Base-by-base conservation (phyloP, 2,329 filamentous ascomycete genomes). In the Fusarium sp. region DNA sequence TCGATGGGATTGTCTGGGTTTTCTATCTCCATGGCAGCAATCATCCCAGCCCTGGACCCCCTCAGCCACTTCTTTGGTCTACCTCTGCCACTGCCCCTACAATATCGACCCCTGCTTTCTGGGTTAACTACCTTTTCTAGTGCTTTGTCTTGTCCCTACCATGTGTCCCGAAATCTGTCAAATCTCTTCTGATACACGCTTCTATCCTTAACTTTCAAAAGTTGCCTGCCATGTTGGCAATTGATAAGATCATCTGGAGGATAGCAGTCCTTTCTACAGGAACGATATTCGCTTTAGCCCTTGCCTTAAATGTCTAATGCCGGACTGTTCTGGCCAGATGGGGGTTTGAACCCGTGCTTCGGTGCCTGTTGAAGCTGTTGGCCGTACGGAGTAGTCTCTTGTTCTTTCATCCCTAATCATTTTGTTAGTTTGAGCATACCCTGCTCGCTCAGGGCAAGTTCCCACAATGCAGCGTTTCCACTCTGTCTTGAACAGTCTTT, bases 141-240 rank as follows among this genome's bases (percentile, higher is more conserved):
- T 59, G 63, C 44, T 60, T 69, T 54, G 50, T 57, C 45, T 61
- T 50, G 34, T 71, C 60, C 54, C 39, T 61, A 70, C 59, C 48
- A 69, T 62, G 41, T 52, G 61, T 55, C 60, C 45, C 60, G 60
- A 54, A 74, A 76, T 74, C 73, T 75, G 75, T 77, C 76, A 72
- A 73, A 76, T 83, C 81, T 83, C 80, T 81, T 74, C 82, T 84
- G 83, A 84, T 83, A 84, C 83, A 83, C 82, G 81, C 82, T 75
- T 78, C 59, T 67, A 60, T 70, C 58, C 65, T 60, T 61, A 60
- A 66, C 48, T 51, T 74, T 64, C 55, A 48, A 74, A 64, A 57
- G 70, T 63, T 64, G 42, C 67, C 51, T 64, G 42, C 62, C 51
- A 56, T 72, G 47, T 48, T 60, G 44, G 58, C 26, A 48, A 47